Conservation (phyloP, 106 monocot genomes). For the Platanthera zijinensis region DNA sequence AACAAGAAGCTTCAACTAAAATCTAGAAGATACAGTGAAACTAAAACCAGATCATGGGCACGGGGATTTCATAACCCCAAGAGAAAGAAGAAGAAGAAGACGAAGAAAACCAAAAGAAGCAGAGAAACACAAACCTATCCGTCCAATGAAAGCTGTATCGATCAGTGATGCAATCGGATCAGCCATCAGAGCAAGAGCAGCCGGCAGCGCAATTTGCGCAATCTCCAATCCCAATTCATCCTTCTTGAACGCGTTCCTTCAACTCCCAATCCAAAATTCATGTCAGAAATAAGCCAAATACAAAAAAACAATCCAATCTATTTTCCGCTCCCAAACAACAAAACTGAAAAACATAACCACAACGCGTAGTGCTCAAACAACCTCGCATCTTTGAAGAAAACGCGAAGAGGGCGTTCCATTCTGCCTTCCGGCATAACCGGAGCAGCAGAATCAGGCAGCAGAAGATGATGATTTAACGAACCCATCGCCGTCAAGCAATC, state of each 20-base stretch:
- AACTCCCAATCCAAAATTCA: neutral
- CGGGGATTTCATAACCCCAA: neutral
- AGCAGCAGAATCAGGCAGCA: neutral
- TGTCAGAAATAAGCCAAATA: neutral
- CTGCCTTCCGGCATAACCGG: slow-evolving; percentile 4
- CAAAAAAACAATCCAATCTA: neutral
- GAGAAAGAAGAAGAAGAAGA: neutral
- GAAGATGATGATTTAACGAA: slow-evolving; percentile 6
- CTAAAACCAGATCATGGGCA: neutral
- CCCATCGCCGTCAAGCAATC: slow-evolving; percentile 11
- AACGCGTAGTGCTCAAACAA: slow-evolving; percentile 4
- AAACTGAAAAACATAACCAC: neutral
- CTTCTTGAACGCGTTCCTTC: slow-evolving; percentile 42
- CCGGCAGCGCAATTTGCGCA: slow-evolving; percentile 47
- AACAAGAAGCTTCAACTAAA: neutral
- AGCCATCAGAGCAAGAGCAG: slow-evolving; percentile 54
- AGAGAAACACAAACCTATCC: slow-evolving; percentile 31
- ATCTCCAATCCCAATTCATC: slow-evolving; percentile 69
- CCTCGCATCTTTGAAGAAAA: slow-evolving; percentile 57
- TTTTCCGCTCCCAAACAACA: neutral
- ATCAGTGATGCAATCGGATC: slow-evolving; percentile 65
- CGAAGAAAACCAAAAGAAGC: neutral
- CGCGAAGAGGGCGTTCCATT: slow-evolving; percentile 15
- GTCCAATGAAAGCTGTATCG: slow-evolving; percentile 74
- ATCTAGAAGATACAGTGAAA: neutral